Evolutionary conservation across 192 early-diverging fungal genomes (phyloP).

Genomic region (Entomortierella chlamydospora): DNA sequence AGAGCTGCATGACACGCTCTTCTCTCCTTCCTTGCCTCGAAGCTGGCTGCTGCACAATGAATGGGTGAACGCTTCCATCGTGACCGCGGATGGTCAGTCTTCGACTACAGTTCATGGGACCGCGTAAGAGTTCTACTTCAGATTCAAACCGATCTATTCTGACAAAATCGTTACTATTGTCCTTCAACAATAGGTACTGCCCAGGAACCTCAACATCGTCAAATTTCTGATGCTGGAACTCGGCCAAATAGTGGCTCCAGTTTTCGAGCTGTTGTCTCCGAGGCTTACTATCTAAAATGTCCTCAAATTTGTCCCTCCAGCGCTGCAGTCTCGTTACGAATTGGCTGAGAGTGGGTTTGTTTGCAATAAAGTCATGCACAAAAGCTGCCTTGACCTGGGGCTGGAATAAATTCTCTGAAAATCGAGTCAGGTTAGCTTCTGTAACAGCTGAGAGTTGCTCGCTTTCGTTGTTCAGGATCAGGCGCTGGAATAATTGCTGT

Average conservation of each 20-base stretch:
- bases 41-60: constrained; percentile 96
- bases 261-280: constrained; percentile 85
- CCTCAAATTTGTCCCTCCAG: constrained; percentile 96
- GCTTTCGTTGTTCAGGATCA: constrained; percentile 70
- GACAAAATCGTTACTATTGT: constrained; percentile 92
- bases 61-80: constrained; percentile 90
- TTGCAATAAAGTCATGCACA: constrained; percentile 92
- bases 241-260: constrained; percentile 92
- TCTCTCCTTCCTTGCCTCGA: constrained; percentile 90
- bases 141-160: constrained; percentile 96
- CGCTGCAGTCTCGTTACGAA: constrained; percentile 88
- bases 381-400: constrained; percentile 74
- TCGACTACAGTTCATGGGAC: constrained; percentile 78
- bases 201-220: constrained; percentile 99
- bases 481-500: constrained; percentile 74
- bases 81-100: constrained; percentile 90
- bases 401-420: constrained; percentile 87
- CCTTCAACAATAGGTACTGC: constrained; percentile 89
- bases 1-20: constrained; percentile 95
- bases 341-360: constrained; percentile 84
- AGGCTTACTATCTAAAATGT: constrained; percentile 86
- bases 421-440: constrained; percentile 83
- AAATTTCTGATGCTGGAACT: constrained; percentile 99
- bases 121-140: constrained; percentile 86
- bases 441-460: constrained; percentile 75